A percentile compares a stretch with the other conserved stretches of the same genome.
Evolutionary conservation across 2,329 filamentous ascomycete genomes (phyloP).

Genomic region (Sphaerulina populicola): DNA sequence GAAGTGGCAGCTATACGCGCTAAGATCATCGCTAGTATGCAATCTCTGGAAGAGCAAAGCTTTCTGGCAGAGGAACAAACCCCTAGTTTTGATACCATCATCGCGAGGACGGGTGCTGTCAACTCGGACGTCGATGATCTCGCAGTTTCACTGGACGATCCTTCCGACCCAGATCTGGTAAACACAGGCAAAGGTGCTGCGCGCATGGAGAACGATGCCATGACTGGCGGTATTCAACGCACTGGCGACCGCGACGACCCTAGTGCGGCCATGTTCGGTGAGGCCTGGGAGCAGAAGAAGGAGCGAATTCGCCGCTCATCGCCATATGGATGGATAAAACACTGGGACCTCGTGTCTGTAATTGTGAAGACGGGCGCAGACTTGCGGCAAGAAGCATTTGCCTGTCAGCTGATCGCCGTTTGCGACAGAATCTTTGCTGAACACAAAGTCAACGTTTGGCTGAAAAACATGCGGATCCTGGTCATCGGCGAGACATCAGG

Average conservation of each 20-base stretch:
- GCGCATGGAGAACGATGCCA: slow-evolving; percentile 82
- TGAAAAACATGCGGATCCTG: slow-evolving; percentile 77
- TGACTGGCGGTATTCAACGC: slow-evolving; percentile 72
- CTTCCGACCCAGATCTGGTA: slow-evolving; percentile 36
- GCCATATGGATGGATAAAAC: slow-evolving; percentile 81
- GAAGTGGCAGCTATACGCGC: slow-evolving; percentile 77
- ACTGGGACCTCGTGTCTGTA: slow-evolving; percentile 79
- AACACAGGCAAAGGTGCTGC: slow-evolving; percentile 68
- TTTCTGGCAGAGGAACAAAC: slow-evolving; percentile 67
- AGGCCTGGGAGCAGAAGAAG: slow-evolving; percentile 76
- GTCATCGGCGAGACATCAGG: slow-evolving; percentile 79
- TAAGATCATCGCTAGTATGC: slow-evolving; percentile 86
- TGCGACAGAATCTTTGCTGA: slow-evolving; percentile 77
- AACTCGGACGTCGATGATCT: slow-evolving; percentile 47
- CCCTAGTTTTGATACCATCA: slow-evolving; percentile 74
- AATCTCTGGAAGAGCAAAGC: slow-evolving; percentile 75
- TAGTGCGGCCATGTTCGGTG: slow-evolving; percentile 76
- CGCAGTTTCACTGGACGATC: slow-evolving; percentile 23
- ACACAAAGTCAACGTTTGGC: slow-evolving; percentile 69
- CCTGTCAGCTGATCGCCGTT: slow-evolving; percentile 72
- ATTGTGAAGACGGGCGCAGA: slow-evolving; percentile 76
- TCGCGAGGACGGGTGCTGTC: slow-evolving; percentile 58
- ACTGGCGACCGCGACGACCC: slow-evolving; percentile 78
- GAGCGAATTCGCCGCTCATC: slow-evolving; percentile 76
- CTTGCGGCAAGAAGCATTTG: slow-evolving; percentile 75